A percentile compares a stretch with the other conserved stretches of the same genome.
phyloP scores from a whole-genome alignment of 306 rosid genomes.

The Cicer bijugum region DNA sequence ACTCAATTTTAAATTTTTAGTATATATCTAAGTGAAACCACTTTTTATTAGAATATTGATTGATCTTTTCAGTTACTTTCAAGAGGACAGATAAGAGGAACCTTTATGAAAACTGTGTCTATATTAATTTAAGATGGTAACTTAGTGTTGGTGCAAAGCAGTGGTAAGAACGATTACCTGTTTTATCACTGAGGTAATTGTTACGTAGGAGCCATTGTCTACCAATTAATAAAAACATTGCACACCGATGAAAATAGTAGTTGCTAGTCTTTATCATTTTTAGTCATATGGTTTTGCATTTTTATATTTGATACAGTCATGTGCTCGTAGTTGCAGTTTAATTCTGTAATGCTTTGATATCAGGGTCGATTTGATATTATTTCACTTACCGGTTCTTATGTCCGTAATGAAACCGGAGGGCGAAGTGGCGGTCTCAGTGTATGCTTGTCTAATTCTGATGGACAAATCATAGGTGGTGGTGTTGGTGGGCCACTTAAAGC shows the following conservation, averaged over 20 bases:
- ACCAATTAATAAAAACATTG: constrained; percentile 4
- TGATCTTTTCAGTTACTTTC: constrained; percentile 19
- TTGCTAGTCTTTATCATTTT: constrained; percentile 2
- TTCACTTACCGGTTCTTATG: constrained; percentile 87
- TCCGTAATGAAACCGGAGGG: constrained; percentile 73
- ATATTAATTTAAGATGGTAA: constrained; percentile 23
- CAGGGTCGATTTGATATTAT: constrained; percentile 95
- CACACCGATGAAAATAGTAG: constrained; percentile 1
- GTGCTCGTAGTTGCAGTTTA: constrained; percentile 18
- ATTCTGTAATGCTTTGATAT: constrained; percentile 45
- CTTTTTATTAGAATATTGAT: constrained; percentile 11
- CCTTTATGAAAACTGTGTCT: constrained; percentile 25
- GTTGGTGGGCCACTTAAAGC: constrained; percentile 93
- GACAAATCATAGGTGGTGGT: constrained; percentile 95
- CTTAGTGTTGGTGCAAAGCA: constrained; percentile 24
- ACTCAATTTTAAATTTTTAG: constrained; percentile 17
- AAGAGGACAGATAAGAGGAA: constrained; percentile 16
- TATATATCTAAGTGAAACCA: constrained; percentile 24
- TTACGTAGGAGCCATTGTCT: constrained; percentile 26
- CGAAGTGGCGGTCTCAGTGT: constrained; percentile 88
- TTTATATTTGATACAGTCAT: constrained; percentile 29
- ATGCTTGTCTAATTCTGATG: constrained; percentile 79
- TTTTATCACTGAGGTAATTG: constrained; percentile 20
- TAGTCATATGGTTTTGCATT: background rate
- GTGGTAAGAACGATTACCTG: constrained; percentile 3